These are phyloP conservation scores for Fagopyrum homotropicum DNA, from an alignment of 148 eudicot species.

Conservation along the genomic window DNA sequence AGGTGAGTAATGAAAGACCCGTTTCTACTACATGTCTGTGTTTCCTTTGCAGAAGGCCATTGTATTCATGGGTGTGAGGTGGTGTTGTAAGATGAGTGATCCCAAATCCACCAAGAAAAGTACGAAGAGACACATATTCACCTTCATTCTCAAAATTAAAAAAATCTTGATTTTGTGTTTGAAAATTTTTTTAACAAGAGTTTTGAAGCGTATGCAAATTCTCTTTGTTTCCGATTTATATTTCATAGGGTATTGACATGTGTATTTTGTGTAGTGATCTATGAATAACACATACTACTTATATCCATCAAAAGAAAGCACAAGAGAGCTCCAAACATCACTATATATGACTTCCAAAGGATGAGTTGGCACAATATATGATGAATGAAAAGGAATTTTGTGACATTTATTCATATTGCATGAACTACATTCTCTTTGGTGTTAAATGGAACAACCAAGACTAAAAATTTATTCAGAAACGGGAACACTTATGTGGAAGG, in stretches of 20 bases:
- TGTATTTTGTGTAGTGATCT: neutral
- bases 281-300: neutral
- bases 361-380: too few species aligned
- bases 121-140: neutral
- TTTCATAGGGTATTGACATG: neutral
- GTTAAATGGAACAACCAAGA: too few species aligned
- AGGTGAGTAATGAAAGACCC: neutral
- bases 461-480: too few species aligned
- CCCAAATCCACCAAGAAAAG: neutral
- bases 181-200: neutral
- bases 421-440: too few species aligned
- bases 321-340: neutral
- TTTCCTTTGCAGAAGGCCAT: neutral
- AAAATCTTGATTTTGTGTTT: too few species aligned
- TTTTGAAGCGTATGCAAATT: neutral
- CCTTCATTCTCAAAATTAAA: neutral
- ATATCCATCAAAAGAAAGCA: neutral
- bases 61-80: neutral
- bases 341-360: neutral
- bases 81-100: neutral
- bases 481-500: too few species aligned
- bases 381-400: too few species aligned
- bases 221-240: too few species aligned
- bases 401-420: too few species aligned
- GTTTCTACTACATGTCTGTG: neutral